Evolutionary conservation across 2,329 filamentous ascomycete genomes (phyloP), one percentile per base, ranked within the genome.

Genomic region (Alternaria triticina): DNA sequence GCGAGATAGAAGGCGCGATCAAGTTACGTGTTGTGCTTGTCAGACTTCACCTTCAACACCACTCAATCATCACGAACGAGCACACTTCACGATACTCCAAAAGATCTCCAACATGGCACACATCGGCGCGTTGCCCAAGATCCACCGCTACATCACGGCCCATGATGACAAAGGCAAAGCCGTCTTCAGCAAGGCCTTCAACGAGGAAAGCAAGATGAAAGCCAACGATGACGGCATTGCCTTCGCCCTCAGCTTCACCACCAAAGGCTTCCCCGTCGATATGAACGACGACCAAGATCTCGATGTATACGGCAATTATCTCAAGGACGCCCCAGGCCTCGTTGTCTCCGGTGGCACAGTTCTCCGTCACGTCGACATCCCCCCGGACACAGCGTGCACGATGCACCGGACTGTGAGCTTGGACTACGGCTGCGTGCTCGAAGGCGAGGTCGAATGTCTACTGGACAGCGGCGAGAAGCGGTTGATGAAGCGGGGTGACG

Each of bases 171-270:
- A 77, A 40, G 78, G 78, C 58, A 75, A 79, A 59, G 77, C 77
- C 44, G 68, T 81, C 47, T 81, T 81, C 68, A 77, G 74, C 67
- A 68, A 71, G 25, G 74, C 74, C 47, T 71, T 81, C 51, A 65
- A 68, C 54, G 79, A 80, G 36, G 78, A 79, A 57, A 77, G 70
- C 61, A 74, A 71, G 30, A 78, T 80, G 77, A 71, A 70, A 66
- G 64, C 69, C 72, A 80, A 76, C 73, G 80, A 73, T 64, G 82
- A 84, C 65, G 81, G 82, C 43, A 82, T 84, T 33, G 79, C 77
- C 15, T 86, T 86, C 68, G 80, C 79, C 28, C 81, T 86, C 30
- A 80, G 79, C 61, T 87, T 86, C 74, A 82, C 83, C 8, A 84
- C 86, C 5, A 80, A 82, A 50, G 73, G 79, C 50, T 83, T 82